Evolutionary conservation across 139 green algal species (phyloP), one percentile per base, ranked within the genome.

Genomic region (Chlamydomonas sp.): DNA sequence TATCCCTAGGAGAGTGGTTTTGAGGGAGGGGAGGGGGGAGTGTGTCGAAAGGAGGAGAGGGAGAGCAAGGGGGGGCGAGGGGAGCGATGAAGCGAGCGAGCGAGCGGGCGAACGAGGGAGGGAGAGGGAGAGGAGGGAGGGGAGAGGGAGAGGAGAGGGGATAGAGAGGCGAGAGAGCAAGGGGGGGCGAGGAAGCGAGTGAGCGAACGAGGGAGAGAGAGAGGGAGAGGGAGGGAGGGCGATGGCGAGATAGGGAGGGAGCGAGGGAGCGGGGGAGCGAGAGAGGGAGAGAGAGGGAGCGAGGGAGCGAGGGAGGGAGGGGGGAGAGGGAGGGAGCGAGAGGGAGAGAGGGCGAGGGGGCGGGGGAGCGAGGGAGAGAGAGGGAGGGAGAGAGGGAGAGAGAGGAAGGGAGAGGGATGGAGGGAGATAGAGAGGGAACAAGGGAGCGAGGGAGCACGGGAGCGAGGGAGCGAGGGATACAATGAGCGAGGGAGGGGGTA

Each of bases 161-260:
- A 24, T 31, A 70, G 33, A 49, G 33, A 58, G 64, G 24, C n/a
- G n/a, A n/a, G n/a, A n/a, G 31, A 29, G 43, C 28, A 35, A 70
- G 38, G 8, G 24, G 22, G 57, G 24, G 57, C 8, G 24, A 29
- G 57, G 24, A 24, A 30, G 24, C 16, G n/a, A 30, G 24, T 8
- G 22, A 35, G 22, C 8, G n/a, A 28, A 29, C 16, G 43, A 54
- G 20, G 20, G 43, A 13, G 43, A 54, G 43, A 54, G 20, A 54
- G 43, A 54, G 43, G 20, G 24, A 29, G 57, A 70, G 64, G 58
- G 64, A 49, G 64, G 58, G 64, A 24, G 22, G 4, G 33, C 35
- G 37, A 70, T 29, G 37, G 37, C 35, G 35, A 37, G 37, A 2
- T 1, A 30, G 6, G 43, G 20, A 16, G 30, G 43, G n/a, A 67